These are phyloP conservation scores for Trichoderma sp. DNA, from an alignment of 2,329 filamentous ascomycete genomes.

Conservation along the genomic window DNA sequence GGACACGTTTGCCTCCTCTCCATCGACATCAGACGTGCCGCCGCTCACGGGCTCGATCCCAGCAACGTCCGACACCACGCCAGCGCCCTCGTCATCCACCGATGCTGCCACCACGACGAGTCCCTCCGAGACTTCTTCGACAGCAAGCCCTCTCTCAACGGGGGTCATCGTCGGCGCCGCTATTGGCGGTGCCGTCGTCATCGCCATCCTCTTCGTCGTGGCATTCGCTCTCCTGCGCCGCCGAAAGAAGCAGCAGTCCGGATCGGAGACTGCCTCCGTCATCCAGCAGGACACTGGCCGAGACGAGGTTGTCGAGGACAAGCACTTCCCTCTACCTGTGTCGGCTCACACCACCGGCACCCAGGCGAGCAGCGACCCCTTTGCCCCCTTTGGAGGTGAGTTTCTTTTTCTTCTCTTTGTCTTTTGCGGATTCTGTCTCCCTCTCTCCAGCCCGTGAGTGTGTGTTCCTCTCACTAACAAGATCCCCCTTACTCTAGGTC, in stretches of 20 bases:
- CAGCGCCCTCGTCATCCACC: slow-evolving; percentile 28
- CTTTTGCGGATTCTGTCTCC: too few relatives aligned
- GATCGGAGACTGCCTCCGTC: slow-evolving; percentile 17
- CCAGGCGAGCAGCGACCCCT: slow-evolving; percentile 41
- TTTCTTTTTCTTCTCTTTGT: neutral
- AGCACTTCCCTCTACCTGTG: slow-evolving; percentile 35
- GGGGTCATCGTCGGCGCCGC: slow-evolving; percentile 42
- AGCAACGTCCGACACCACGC: slow-evolving; percentile 27
- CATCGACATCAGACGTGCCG: slow-evolving; percentile 11
- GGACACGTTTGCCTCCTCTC: slow-evolving; percentile 5
- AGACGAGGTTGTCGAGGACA: slow-evolving; percentile 35
- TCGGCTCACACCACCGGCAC: slow-evolving; percentile 37
- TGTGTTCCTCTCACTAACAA: neutral
- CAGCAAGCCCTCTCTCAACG: slow-evolving; percentile 32
- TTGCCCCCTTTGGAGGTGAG: slow-evolving; percentile 51
- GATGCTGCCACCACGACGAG: slow-evolving; percentile 19
- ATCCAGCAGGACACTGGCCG: slow-evolving; percentile 27
- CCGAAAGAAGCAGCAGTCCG: slow-evolving; percentile 31
- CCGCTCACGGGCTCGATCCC: neutral
- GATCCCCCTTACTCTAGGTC: slow-evolving; percentile 35
- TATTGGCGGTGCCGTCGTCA: slow-evolving; percentile 37
- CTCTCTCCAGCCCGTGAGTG: neutral
- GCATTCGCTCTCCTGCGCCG: slow-evolving; percentile 30
- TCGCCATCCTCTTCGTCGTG: slow-evolving; percentile 36
- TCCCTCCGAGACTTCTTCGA: slow-evolving; percentile 3